Percentiles rank a stretch among this genome's conserved stretches.
Evolutionary conservation across 2,329 filamentous ascomycete genomes (phyloP).

Genomic region (Emergomyces pasteurianus): DNA sequence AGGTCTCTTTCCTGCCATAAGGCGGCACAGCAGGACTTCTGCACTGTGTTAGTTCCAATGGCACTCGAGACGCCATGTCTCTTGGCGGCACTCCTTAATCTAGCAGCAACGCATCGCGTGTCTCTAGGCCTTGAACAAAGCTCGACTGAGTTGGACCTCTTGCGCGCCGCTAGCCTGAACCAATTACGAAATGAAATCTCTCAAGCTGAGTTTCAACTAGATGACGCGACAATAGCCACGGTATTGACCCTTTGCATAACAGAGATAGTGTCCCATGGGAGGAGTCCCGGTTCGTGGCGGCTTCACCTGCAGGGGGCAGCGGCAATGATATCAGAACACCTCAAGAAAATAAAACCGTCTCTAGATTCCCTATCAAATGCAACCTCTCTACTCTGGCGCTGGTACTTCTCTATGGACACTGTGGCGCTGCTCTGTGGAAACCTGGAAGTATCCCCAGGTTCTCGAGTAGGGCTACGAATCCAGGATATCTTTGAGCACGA

Average conservation of each 20-base stretch:
- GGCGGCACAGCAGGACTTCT: slow-evolving; percentile 12
- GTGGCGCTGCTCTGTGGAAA: slow-evolving; percentile 10
- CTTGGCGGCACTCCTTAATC: slow-evolving; percentile 10
- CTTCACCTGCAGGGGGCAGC: slow-evolving; percentile 11
- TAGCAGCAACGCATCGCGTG: slow-evolving; percentile 14
- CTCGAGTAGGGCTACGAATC: slow-evolving; percentile 4
- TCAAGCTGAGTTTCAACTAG: slow-evolving; percentile 2
- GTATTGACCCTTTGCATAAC: slow-evolving; percentile 10
- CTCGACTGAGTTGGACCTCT: slow-evolving; percentile 5
- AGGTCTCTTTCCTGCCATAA: slow-evolving; percentile 16
- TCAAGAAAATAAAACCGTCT: slow-evolving; percentile 3
- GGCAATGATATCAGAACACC: slow-evolving; percentile 9
- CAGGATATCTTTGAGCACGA: slow-evolving; percentile 7
- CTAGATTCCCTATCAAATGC: slow-evolving; percentile 3
- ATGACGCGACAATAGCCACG: slow-evolving; percentile 10
- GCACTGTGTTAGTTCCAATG: slow-evolving; percentile 14
- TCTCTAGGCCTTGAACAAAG: slow-evolving; percentile 30
- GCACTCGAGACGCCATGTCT: slow-evolving; percentile 13
- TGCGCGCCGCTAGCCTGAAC: slow-evolving; percentile 6
- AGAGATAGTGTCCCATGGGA: slow-evolving; percentile 11
- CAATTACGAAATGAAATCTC: slow-evolving; percentile 8
- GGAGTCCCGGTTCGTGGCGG: slow-evolving; percentile 10
- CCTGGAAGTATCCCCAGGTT: slow-evolving; percentile 6
- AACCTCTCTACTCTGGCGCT: slow-evolving; percentile 11
- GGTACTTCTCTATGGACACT: slow-evolving; percentile 13